Evolutionary conservation across 2,329 filamentous ascomycete species (phyloP).

Genomic region (Colletotrichum sp.): DNA sequence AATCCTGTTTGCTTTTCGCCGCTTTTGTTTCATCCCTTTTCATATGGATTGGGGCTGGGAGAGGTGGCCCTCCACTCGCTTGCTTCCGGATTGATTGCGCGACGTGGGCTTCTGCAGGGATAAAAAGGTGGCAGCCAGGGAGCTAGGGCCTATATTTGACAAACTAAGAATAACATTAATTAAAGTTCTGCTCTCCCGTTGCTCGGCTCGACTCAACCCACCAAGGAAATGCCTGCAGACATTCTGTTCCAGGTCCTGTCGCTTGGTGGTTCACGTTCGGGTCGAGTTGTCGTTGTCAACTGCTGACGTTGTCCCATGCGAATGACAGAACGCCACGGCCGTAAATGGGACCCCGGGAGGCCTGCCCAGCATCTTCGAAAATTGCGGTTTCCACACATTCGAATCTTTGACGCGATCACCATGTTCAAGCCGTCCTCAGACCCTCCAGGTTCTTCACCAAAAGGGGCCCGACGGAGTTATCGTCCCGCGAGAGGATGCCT

Average conservation of each 20-base stretch:
- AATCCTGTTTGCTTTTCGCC: background rate
- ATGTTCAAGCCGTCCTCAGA: background rate
- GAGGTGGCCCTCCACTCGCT: background rate
- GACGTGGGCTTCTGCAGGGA: background rate
- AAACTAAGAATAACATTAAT: background rate
- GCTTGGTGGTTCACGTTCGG: background rate
- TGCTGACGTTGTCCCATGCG: background rate
- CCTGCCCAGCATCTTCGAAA: background rate
- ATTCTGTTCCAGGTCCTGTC: background rate
- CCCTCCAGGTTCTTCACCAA: background rate
- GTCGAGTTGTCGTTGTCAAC: background rate
- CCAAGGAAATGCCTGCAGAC: slow-evolving; percentile 1
- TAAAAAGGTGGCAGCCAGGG: background rate
- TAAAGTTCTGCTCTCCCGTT: slow-evolving; percentile 6
- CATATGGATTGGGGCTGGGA: background rate
- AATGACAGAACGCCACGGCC: background rate
- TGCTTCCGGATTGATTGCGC: slow-evolving; percentile 14
- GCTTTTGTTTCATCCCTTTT: slow-evolving; percentile 10
- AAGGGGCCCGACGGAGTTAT: background rate
- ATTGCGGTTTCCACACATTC: background rate
- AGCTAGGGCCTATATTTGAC: background rate
- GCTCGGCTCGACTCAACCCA: background rate
- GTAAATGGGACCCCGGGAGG: background rate
- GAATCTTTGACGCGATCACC: background rate
- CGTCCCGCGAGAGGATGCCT: background rate